Base-by-base conservation (phyloP, 306 rosid genomes). In the Cyamopsis tetragonoloba region DNA sequence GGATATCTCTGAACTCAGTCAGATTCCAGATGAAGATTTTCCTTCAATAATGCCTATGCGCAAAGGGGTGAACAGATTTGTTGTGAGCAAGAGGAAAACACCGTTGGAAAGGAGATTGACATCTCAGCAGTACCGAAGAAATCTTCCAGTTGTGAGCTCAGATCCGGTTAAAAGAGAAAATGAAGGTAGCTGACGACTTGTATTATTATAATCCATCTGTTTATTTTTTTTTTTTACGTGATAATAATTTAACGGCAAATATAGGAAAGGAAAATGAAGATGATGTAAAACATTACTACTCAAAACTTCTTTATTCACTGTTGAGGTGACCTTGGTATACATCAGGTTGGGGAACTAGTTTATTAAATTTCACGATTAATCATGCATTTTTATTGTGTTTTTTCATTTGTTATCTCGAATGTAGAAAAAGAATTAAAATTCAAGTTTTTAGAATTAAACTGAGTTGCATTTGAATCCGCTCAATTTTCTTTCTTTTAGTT, bases 1-100 rank as follows among this genome's bases (percentile, higher is more conserved):
- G 79, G 99, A 93, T 79, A 88, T 93, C 54, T 90, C 99, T 3
- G 99, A 93, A 82, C 83, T 93, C 70, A 90, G 99, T 70, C 90
- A 93, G 83, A 90, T 93, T 75, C 99, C 99, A 0, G 99, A 90
- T 22, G 99, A 93, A 77, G 99, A 93, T 81, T 93, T 93, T 80
- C 99, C 99, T 1, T 90, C 97, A 0, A 93, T 93, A 74, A 93
- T 93, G 99, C 99, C 99, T 3, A 90, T 90, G 99, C 95, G 97
- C 27, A 90, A 85, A 85, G 99, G 99, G 48, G 99, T 93, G 74
- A 93, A 93, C 68, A 82, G 99, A 72, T 93, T 93, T 71, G 99
- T 93, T n/a, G 92, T 93, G 50, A 90, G 97, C 84, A 93, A 93
- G 87, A 82, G 99, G 74, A 95, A 95, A 86, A 95, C 97, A 1